phyloP scores from a whole-genome alignment of 1,139 yeast species.

The Magnusiomyces paraingens region DNA sequence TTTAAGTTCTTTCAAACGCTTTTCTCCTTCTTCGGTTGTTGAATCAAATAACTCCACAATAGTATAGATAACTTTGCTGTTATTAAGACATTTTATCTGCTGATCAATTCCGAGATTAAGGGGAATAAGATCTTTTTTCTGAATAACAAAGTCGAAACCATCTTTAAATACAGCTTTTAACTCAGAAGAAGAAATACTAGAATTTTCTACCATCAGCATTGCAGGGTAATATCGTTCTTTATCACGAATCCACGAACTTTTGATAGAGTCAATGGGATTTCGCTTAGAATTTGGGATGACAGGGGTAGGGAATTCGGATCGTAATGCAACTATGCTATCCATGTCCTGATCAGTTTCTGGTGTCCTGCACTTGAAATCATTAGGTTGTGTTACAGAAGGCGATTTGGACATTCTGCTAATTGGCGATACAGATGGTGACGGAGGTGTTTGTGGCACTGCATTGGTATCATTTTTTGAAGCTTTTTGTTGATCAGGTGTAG shows the following conservation, averaged over 20 bases:
- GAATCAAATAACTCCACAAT: constrained; percentile 1
- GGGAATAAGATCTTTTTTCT: neutral
- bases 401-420: no score
- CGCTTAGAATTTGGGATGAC: neutral
- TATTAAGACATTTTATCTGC: neutral
- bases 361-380: no score
- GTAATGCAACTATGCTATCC: no score
- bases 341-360: no score
- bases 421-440: no score
- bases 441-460: no score
- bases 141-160: neutral
- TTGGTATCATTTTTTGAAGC: no score
- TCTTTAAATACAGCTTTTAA: neutral
- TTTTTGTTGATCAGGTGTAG: no score
- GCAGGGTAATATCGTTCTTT: constrained; percentile 1
- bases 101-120: neutral
- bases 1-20: neutral
- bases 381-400: no score
- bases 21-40: neutral
- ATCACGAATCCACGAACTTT: neutral
- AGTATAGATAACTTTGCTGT: neutral
- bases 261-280: neutral
- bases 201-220: neutral
- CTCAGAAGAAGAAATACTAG: neutral
- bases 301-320: no score